Evolutionary conservation across 208 protist genomes (phyloP).

Genomic region (Wallacemonas rigidus): DNA sequence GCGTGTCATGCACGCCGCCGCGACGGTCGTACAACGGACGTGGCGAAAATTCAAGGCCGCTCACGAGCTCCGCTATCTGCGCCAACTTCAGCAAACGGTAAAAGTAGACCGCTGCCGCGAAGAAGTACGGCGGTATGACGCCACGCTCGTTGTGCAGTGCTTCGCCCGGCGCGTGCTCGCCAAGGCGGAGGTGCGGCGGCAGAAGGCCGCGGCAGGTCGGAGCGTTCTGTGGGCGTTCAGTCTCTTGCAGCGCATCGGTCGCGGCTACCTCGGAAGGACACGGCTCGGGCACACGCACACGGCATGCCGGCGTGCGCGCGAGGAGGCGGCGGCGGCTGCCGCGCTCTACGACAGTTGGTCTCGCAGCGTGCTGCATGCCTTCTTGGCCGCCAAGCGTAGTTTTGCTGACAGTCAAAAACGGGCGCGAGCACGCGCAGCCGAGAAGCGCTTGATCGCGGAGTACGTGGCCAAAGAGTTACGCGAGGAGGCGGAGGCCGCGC

Average conservation of each 20-base stretch:
- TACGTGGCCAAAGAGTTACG: conserved; percentile 35
- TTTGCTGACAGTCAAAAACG: conserved; percentile 9
- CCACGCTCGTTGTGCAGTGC: conserved; percentile 44
- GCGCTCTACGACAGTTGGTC: conserved; percentile 6
- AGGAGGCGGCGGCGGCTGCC: conserved; percentile 17
- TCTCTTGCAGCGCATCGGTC: conserved; percentile 38
- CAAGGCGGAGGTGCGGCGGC: conserved; percentile 31
- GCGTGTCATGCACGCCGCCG: conserved; percentile 38
- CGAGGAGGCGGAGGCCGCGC: conserved; percentile 41
- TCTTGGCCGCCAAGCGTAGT: conserved; percentile 13
- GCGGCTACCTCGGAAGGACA: conserved; percentile 34
- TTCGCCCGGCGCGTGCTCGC: conserved; percentile 50
- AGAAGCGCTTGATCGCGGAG: conserved; percentile 41
- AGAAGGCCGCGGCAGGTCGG: conserved; percentile 46
- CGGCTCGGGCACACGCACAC: conserved; percentile 10
- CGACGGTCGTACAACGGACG: conserved; percentile 43
- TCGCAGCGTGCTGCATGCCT: conserved; percentile 14
- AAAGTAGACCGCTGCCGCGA: conserved; percentile 39
- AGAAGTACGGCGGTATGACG: conserved; percentile 36
- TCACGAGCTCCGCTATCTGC: conserved; percentile 60
- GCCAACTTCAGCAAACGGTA: conserved; percentile 36
- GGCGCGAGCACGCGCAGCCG: conserved; percentile 23
- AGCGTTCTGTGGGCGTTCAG: conserved; percentile 45
- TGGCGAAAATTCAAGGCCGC: conserved; percentile 48
- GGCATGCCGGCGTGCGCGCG: conserved; percentile 8